phyloP scores from a whole-genome alignment of 148 eudicot genomes.

The Diospyros lotus region DNA sequence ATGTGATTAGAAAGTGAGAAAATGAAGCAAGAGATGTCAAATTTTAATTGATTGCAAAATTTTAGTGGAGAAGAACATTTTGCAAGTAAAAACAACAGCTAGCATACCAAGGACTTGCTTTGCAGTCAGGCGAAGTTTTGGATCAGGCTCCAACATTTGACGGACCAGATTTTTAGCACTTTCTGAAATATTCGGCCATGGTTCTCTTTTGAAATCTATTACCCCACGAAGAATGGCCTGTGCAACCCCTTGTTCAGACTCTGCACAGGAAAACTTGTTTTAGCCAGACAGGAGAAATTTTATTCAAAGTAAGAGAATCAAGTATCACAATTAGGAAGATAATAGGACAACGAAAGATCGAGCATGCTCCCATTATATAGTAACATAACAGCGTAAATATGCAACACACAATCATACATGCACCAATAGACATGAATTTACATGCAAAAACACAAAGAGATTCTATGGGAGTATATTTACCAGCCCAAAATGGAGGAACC shows the following conservation, averaged over 20 bases:
- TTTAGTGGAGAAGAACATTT: neutral
- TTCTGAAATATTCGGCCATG: conserved; percentile 96
- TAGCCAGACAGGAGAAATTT: neutral
- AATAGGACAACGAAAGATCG: neutral
- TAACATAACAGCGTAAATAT: neutral
- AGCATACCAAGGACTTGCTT: conserved; percentile 59
- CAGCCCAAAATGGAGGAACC: conserved; percentile 99
- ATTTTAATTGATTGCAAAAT: too few species aligned
- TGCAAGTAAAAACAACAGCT: conserved; percentile 10
- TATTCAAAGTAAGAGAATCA: neutral
- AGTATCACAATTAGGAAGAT: neutral
- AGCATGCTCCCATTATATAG: conserved; percentile 7
- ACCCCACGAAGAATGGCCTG: conserved; percentile 87
- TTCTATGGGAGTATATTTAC: conserved; percentile 25
- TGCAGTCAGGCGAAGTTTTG: conserved; percentile 79
- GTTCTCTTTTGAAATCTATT: conserved; percentile 91
- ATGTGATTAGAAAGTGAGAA: too few species aligned
- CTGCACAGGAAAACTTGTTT: conserved; percentile 33
- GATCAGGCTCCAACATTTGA: conserved; percentile 76
- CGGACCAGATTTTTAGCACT: conserved; percentile 62
- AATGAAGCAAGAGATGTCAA: too few species aligned
- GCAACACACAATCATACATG: neutral
- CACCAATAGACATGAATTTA: neutral
- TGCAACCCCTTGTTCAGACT: conserved; percentile 98
- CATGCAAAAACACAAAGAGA: neutral